These are phyloP conservation scores for Nothophytophthora sp. DNA, from an alignment of 352 stramenopile species.

Conservation along the genomic window DNA sequence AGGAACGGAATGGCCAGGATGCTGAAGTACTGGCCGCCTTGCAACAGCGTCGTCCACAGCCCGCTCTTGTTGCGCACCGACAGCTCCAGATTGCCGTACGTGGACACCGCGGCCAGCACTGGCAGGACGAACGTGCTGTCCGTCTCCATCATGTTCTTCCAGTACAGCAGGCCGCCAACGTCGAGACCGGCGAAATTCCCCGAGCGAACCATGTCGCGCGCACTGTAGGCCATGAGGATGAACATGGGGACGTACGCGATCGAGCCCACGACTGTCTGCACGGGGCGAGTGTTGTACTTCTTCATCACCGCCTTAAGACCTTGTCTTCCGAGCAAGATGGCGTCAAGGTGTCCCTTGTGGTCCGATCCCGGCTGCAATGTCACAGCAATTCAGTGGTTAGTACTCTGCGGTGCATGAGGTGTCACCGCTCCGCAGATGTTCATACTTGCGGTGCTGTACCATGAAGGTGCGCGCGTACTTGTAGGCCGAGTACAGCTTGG, in stretches of 20 bases:
- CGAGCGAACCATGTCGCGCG: constrained; percentile 75
- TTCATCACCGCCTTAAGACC: constrained; percentile 65
- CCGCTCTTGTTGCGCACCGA: constrained; percentile 46
- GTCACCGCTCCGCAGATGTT: no score
- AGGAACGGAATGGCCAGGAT: constrained; percentile 59
- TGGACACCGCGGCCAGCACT: constrained; percentile 48
- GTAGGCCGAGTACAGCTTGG: constrained; percentile 71
- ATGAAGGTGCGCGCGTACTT: constrained; percentile 72
- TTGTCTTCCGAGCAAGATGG: constrained; percentile 47
- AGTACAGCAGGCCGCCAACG: constrained; percentile 60
- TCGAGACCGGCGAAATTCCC: constrained; percentile 65
- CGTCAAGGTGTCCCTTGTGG: constrained; percentile 47
- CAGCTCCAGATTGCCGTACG: constrained; percentile 70
- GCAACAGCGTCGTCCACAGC: constrained; percentile 44
- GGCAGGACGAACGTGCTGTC: constrained; percentile 68
- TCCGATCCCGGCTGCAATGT: constrained; percentile 35
- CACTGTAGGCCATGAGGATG: constrained; percentile 73
- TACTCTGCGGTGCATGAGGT: no score
- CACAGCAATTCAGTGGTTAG: constrained; percentile 4
- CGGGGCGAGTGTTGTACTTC: constrained; percentile 73
- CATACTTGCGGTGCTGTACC: no score
- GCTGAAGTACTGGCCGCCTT: constrained; percentile 50
- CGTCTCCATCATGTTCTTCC: constrained; percentile 64
- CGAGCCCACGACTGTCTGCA: constrained; percentile 65
- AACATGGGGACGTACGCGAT: constrained; percentile 76